phyloP scores from a whole-genome alignment of 2,329 filamentous ascomycete species.

The Sporothrix protearum region DNA sequence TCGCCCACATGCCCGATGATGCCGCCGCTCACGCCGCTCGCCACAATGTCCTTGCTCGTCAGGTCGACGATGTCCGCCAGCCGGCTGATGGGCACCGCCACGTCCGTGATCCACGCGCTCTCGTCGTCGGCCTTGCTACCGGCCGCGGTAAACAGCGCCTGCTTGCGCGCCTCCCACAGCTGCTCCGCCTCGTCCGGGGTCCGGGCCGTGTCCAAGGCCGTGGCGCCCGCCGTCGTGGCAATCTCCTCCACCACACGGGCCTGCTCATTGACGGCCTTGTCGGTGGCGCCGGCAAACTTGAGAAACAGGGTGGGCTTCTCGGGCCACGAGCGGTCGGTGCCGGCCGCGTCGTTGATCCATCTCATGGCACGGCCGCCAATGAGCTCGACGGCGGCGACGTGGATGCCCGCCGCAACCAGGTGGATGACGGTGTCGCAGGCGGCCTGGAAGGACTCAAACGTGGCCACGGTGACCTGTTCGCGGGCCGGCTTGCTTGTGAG shows the following conservation, averaged over 20 bases:
- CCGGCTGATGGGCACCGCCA: conserved; percentile 74
- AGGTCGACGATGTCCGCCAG: conserved; percentile 73
- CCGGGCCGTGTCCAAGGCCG: conserved; percentile 73
- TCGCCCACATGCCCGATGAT: conserved; percentile 72
- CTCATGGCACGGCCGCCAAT: conserved; percentile 87
- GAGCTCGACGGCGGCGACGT: conserved; percentile 87
- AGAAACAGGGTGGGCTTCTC: conserved; percentile 77
- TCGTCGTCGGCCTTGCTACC: conserved; percentile 61
- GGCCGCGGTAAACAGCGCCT: conserved; percentile 77
- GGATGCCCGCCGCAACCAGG: conserved; percentile 76
- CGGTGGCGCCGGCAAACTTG: conserved; percentile 72
- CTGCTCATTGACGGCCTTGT: conserved; percentile 69
- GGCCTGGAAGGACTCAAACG: conserved; percentile 56
- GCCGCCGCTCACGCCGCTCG: conserved; percentile 68
- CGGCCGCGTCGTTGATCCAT: conserved; percentile 54
- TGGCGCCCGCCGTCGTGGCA: conserved; percentile 58
- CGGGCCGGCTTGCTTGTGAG: conserved; percentile 75
- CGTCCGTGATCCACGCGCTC: conserved; percentile 80
- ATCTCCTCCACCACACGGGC: conserved; percentile 63
- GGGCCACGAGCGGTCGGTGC: conserved; percentile 64
- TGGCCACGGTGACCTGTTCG: conserved; percentile 73
- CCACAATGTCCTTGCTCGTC: conserved; percentile 65
- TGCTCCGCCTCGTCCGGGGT: conserved; percentile 65
- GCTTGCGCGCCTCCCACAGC: conserved; percentile 80
- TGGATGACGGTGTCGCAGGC: conserved; percentile 78